Base-by-base conservation (phyloP, 1,284 basidiomycete genomes). In the Sporisorium scitamineum region DNA sequence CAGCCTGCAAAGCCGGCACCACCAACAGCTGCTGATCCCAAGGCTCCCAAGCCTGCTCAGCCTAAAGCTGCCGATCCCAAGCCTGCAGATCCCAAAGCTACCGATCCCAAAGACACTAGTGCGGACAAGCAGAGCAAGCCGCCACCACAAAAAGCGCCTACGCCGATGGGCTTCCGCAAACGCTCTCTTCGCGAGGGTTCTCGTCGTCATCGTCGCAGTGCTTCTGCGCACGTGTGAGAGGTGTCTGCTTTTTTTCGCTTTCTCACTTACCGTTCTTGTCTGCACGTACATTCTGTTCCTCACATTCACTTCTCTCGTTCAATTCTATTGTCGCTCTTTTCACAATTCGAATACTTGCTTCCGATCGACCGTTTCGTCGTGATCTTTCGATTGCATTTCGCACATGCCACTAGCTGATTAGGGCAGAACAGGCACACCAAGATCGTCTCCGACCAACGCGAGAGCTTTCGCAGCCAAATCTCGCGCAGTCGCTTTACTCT, bases 81-180 rank as follows among this genome's bases (percentile, higher is more conserved):
- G n/a, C 16, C 16, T 4, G 37, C 37, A 2, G 37, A 39, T 11
- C 1, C 39, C 39, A 20, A 42, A 42, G 1, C 5, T 3, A n/a
- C 39, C 5, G 39, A 20, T 20, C 37, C 37, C 37, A 39, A 39
- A 5, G 31, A 47, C 29, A 13, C 34, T 14, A 13, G 34, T 14
- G 14, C 9, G 9, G 10, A 39, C 20, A 41, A 31, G 22, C 41
- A 27, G 39, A 13, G 20, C 26, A 44, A 45, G 32, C 13, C n/a
- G 13, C 18, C 41, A 5, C 44, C 20, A 2, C 66, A 69, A 47
- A 61, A 61, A n/a, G 68, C 69, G 9, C 62, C 56, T 13, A 68
- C 59, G 9, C 8, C 10, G 0, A 68, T 73, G 65, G 70, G 70
- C 11, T 73, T 73, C 60, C 56, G 60, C 34, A 60, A 59, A n/a